Evolutionary conservation across 2,329 filamentous ascomycete genomes (phyloP).

Genomic region (Fusarium robinianum): DNA sequence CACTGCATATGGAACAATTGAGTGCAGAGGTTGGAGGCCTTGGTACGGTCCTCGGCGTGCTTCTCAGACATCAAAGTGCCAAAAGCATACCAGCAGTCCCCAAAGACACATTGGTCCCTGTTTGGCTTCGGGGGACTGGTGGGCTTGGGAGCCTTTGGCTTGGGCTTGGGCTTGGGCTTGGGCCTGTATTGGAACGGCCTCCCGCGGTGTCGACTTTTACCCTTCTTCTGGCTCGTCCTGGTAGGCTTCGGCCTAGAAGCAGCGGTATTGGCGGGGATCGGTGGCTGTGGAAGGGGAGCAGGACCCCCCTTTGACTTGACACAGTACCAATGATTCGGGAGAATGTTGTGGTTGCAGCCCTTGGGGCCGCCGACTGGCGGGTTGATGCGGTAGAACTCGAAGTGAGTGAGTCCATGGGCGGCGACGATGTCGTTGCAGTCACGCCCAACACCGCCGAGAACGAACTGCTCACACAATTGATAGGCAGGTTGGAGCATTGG

Average conservation of each 20-base stretch:
- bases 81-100: conserved; percentile 20
- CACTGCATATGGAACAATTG: not conserved
- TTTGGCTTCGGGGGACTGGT: conserved; percentile 5
- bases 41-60: not conserved
- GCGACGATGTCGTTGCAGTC: conserved; percentile 15
- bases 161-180: not conserved
- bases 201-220: not conserved
- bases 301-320: conserved; percentile 15
- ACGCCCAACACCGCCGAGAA: conserved; percentile 1
- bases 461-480: conserved; percentile 15
- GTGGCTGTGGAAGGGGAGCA: not conserved
- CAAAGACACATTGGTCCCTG: conserved; percentile 9
- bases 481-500: conserved; percentile 16
- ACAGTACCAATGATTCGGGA: conserved; percentile 26
- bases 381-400: conserved; percentile 20
- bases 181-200: not conserved
- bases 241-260: conserved; percentile 2
- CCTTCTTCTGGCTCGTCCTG: not conserved
- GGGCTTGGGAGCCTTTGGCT: conserved; percentile 1
- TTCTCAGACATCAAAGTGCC: conserved; percentile 4
- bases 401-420: not conserved
- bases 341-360: conserved; percentile 4
- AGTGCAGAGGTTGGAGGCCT: conserved; percentile 11
- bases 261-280: not conserved
- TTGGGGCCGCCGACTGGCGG: conserved; percentile 5